Evolutionary conservation across 169 alveolate genomes (phyloP), one percentile per base, ranked within the genome.

Genomic region (Theileria luwenshuni): DNA sequence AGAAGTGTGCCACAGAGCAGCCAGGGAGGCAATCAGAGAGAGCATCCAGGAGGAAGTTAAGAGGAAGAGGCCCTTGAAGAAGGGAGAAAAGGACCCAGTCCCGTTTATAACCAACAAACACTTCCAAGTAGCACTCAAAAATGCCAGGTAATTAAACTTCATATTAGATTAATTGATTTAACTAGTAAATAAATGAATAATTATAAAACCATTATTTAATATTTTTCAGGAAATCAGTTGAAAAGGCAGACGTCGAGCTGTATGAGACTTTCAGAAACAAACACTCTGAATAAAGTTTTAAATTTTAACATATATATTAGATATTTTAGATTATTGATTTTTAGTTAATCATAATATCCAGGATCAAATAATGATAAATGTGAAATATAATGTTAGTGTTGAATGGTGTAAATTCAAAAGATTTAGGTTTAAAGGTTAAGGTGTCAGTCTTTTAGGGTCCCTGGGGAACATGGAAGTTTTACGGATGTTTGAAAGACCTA

Each of bases 401-500:
- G 32, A n/a, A 17, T n/a, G 32, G 17, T 21, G 27, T 54, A 21
- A 19, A 30, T 23, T 30, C 21, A 0, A 10, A 5, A 60, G 2
- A 60, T 27, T 27, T 35, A 30, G 2, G 10, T 27, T 12, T 25
- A 51, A 27, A 56, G 13, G 27, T 92, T 91, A 97, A 15, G 99
- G 99, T 30, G 95, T 90, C 54, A 98, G 91, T 64, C 99, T 93
- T 85, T 94, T 96, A 33, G 99, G 99, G 85, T 97, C 99, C 86
- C 99, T 95, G 3, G 99, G 99, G 95, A 98, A 98, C 91, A 98
- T 86, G 25, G 98, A 96, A 35, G 98, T 91, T 83, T 94, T 96
- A 76, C 99, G 94, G 75, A 98, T 95, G 90, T 98, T 97, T 77
- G 96, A 95, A 27, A 97, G 90, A 25, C 98, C 99, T 61, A 92